Conservation (phyloP, 2,329 filamentous ascomycete genomes). For the Mollisiaceae sp. region DNA sequence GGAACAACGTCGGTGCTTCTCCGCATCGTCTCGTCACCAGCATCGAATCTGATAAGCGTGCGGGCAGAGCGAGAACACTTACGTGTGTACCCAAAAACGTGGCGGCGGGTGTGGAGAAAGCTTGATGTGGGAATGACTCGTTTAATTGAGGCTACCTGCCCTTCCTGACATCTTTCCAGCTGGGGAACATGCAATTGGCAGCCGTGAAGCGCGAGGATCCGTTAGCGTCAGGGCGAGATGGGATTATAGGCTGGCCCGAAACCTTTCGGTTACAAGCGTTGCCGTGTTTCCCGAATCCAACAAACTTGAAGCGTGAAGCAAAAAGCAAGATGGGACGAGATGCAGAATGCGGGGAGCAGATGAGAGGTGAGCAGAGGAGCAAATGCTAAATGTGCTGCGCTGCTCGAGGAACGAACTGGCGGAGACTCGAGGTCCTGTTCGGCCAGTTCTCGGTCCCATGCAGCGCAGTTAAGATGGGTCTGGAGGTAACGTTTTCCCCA, state of each 20-base stretch:
- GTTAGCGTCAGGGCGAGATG: not conserved
- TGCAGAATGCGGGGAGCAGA: not conserved
- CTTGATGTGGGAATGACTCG: not conserved
- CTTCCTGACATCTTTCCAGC: not conserved
- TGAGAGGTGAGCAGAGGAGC: not conserved
- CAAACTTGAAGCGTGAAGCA: not conserved
- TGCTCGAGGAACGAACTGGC: not conserved
- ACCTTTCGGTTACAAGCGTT: not conserved
- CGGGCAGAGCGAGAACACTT: slow-evolving; percentile 1
- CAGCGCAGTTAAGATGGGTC: not conserved
- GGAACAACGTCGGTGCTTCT: not conserved
- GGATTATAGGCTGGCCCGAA: not conserved
- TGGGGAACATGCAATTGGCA: not conserved
- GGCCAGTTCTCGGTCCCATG: not conserved
- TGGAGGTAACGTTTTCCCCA: not conserved
- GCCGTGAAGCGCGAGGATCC: not conserved
- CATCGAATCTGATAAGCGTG: not conserved
- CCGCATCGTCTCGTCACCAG: not conserved
- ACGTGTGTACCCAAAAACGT: not conserved
- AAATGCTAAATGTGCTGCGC: not conserved
- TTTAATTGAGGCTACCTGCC: not conserved
- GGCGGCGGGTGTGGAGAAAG: not conserved
- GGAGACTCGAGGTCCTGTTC: not conserved
- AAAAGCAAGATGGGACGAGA: not conserved
- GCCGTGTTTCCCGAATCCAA: not conserved